Conservation (phyloP, 805 yeast genomes). For the Teunomyces tritomae region DNA sequence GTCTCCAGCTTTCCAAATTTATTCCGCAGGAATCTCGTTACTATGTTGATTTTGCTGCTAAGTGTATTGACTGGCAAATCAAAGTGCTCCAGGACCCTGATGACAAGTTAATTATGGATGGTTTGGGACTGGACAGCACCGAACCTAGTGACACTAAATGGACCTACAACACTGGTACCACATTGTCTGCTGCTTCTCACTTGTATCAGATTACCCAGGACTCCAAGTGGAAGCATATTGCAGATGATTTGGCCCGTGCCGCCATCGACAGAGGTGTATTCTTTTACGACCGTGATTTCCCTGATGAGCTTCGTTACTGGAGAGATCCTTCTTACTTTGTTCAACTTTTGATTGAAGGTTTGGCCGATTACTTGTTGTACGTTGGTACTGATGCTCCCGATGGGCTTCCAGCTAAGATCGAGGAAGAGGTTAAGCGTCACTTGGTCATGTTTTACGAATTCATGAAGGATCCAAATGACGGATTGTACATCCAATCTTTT, state of each 20-base stretch:
- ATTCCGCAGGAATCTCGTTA: constrained; percentile 45
- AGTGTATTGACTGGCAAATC: constrained; percentile 58
- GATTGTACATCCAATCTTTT: constrained; percentile 57
- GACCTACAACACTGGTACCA: constrained; percentile 68
- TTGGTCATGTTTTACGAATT: constrained; percentile 56
- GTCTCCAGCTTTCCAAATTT: constrained; percentile 53
- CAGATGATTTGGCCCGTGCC: constrained; percentile 54
- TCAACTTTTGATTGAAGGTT: constrained; percentile 63
- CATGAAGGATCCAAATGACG: constrained; percentile 55
- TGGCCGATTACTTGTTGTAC: constrained; percentile 59
- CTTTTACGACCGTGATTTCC: constrained; percentile 64
- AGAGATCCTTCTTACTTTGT: constrained; percentile 62
- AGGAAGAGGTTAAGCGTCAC: constrained; percentile 51
- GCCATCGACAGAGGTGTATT: constrained; percentile 54
- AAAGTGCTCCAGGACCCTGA: constrained; percentile 48
- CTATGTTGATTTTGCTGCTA: constrained; percentile 58
- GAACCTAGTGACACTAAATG: constrained; percentile 52
- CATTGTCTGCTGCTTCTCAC: constrained; percentile 52
- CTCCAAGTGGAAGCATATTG: constrained; percentile 46
- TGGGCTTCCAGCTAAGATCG: constrained; percentile 33
- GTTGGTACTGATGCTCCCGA: constrained; percentile 42
- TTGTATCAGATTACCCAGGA: constrained; percentile 52
- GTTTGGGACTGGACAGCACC: constrained; percentile 47
- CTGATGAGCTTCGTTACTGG: constrained; percentile 55
- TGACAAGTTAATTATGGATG: constrained; percentile 61